These are phyloP conservation scores for Hippophae gyantsensis DNA, from an alignment of 306 rosid genomes.

Conservation along the genomic window DNA sequence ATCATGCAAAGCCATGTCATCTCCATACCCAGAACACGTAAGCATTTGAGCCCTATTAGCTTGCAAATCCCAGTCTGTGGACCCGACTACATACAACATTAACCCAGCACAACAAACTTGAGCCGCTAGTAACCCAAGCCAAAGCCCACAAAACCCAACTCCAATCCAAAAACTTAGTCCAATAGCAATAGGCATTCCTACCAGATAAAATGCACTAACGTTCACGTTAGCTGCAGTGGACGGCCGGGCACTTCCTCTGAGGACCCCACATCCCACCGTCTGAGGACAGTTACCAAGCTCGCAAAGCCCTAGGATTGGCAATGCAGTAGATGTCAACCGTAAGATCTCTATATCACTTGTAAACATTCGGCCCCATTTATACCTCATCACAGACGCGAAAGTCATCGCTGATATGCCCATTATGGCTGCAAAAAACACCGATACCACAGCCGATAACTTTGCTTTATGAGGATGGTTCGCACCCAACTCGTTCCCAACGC, in stretches of 20 bases:
- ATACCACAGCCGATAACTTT: conserved; percentile 40
- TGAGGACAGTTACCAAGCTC: conserved; percentile 96
- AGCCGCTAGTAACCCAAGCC: conserved; percentile 81
- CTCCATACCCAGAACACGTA: conserved; percentile 25
- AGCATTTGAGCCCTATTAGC: conserved; percentile 50
- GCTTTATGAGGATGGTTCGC: conserved; percentile 42
- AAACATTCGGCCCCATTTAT: conserved; percentile 65
- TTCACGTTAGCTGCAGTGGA: conserved; percentile 73
- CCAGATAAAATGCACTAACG: conserved; percentile 69
- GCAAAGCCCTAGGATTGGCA: conserved; percentile 81
- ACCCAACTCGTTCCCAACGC: conserved; percentile 83
- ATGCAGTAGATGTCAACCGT: conserved; percentile 49
- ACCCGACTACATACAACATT: conserved; percentile 65
- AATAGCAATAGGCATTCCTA: conserved; percentile 86
- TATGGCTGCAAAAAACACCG: conserved; percentile 38
- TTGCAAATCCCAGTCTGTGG: conserved; percentile 73
- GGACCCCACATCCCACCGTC: conserved; percentile 81
- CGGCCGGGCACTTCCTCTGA: conserved; percentile 82
- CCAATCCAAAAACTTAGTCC: conserved; percentile 56
- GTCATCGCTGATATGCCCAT: conserved; percentile 52
- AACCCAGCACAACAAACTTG: conserved; percentile 82
- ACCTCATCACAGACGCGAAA: conserved; percentile 49
- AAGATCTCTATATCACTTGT: conserved; percentile 46
- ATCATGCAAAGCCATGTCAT: background rate
- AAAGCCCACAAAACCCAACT: conserved; percentile 75